A percentile compares a stretch with the other conserved stretches of the same genome.
phyloP scores from a whole-genome alignment of 352 stramenopile species.

The Pilasporangium apinafurcum region DNA sequence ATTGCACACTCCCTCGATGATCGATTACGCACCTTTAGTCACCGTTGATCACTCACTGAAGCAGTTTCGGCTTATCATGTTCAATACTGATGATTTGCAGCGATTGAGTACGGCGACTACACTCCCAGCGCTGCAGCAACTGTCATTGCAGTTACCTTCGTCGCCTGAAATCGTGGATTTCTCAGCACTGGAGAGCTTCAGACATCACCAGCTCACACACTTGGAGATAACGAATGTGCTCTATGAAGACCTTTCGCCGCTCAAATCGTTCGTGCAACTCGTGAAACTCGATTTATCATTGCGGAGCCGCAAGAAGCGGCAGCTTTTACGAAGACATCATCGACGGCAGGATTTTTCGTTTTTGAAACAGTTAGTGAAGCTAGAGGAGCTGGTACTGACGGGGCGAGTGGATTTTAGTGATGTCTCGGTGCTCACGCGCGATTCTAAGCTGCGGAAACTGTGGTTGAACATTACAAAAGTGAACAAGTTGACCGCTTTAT shows the following conservation, averaged over 20 bases:
- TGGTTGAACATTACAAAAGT: slow-evolving; percentile 52
- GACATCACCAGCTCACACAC: slow-evolving; percentile 24
- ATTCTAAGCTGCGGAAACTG: slow-evolving; percentile 33
- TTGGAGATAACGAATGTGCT: slow-evolving; percentile 48
- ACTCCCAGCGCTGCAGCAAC: slow-evolving; percentile 3
- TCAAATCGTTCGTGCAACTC: slow-evolving; percentile 32
- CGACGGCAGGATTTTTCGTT: slow-evolving; percentile 41
- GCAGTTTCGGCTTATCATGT: slow-evolving; percentile 32
- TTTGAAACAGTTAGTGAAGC: slow-evolving; percentile 17
- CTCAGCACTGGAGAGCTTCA: slow-evolving; percentile 27
- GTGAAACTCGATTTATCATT: slow-evolving; percentile 46
- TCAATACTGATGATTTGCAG: slow-evolving; percentile 28
- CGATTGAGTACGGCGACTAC: slow-evolving; percentile 14
- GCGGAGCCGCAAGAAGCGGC: slow-evolving; percentile 30
- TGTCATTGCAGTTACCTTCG: slow-evolving; percentile 29
- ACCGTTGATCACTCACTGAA: slow-evolving; percentile 16
- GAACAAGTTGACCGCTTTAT: slow-evolving; percentile 22
- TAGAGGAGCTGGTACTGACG: slow-evolving; percentile 41
- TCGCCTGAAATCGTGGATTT: slow-evolving; percentile 33
- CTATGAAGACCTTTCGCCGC: slow-evolving; percentile 36
- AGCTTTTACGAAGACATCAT: slow-evolving; percentile 28
- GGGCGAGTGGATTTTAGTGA: slow-evolving; percentile 64
- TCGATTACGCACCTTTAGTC: slow-evolving; percentile 23
- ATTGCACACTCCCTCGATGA: slow-evolving; percentile 23
- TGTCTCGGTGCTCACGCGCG: slow-evolving; percentile 18